Evolutionary conservation across 805 yeast species (phyloP), one percentile per base, ranked within the genome.

Genomic region (Candida multigemmis): DNA sequence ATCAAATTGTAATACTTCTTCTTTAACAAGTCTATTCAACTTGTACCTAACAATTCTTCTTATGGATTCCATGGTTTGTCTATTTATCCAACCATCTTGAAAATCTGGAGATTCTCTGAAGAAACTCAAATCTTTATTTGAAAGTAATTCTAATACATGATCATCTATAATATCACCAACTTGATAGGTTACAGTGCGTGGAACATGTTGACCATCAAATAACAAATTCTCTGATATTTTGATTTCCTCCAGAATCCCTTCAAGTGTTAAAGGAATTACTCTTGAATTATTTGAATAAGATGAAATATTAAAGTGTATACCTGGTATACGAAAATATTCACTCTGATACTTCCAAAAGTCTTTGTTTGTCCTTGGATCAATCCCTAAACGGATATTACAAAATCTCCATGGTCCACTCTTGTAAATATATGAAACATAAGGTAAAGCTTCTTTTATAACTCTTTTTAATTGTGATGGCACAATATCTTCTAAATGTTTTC

Each of bases 361-460:
- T 1, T 54, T 41, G 24, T 78, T 74, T 2, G 52, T 40, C 22
- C 70, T 57, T 0, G 97, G 96, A 51, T 89, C 83, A 21, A 76
- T 63, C 1, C 96, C 96, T 38, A 76, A 74, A 37, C 60, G 69
- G 23, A 86, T 75, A 47, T 79, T 85, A 7, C 91, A 73, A 33
- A 84, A 85, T 41, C 97, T 68, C 94, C 95, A 91, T 0, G 97
- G 98, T 0, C 98, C 98, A 43, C 80, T 81, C 19, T 80, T 74
- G 47, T 76, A 81, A 22, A 84, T 68, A 47, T 75, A 91, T 0
- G 95, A 69, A 0, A 85, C 80, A 47, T 82, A 78, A 0, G 97
- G 94, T 26, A 91, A 50, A 0, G 96, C 93, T 36, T 70, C 76
- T 40, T 80, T 76, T 23, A 89, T 44, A 36, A 44, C 73, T 43